Evolutionary conservation across 176 grass and related monocot genomes (phyloP), one percentile per base, ranked within the genome.

Genomic region (Eragrostis curvula): DNA sequence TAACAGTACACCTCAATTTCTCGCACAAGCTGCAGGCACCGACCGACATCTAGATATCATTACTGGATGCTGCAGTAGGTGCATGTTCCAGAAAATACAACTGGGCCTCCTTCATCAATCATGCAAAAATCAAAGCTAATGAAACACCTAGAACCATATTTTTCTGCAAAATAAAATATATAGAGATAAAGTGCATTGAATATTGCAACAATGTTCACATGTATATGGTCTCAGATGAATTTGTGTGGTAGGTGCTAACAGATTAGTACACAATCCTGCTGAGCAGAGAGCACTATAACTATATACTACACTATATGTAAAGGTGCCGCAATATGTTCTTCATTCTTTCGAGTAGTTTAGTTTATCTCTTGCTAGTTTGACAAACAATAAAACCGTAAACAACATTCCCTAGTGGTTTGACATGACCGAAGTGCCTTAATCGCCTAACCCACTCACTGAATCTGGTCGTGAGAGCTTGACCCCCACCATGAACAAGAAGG

Each of bases 321-420:
- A 27, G 0, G 21, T 64, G 27, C 27, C 18, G 11, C 53, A 23
- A 81, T 28, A 81, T 28, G 28, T 21, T 48, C 21, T 17, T 48
- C 24, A 40, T 63, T 32, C 15, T 73, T 40, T 64, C 15, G 27
- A 36, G 48, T 64, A 73, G 6, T 83, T 74, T 83, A 73, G 57
- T 51, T 58, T 84, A 84, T 77, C 63, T 12, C 3, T 5, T 68
- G 8, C 0, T 68, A 40, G 50, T 77, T 68, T 76, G 82, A 76
- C 36, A 76, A 57, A 67, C 61, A 75, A 71, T 75, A 75, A 68
- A 84, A 39, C 5, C 20, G 12, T 84, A 84, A 68, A 76, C 40
- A 69, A 58, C 15, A 56, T 44, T 53, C 14, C 14, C 0, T n/a
- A 56, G n/a, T 84, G 82, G 23, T 84, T 76, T 57, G 82, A 68